Evolutionary conservation across 176 grass and related monocot genomes (phyloP), one percentile per base, ranked within the genome.

Genomic region (barley (Hordeum vulgare)): DNA sequence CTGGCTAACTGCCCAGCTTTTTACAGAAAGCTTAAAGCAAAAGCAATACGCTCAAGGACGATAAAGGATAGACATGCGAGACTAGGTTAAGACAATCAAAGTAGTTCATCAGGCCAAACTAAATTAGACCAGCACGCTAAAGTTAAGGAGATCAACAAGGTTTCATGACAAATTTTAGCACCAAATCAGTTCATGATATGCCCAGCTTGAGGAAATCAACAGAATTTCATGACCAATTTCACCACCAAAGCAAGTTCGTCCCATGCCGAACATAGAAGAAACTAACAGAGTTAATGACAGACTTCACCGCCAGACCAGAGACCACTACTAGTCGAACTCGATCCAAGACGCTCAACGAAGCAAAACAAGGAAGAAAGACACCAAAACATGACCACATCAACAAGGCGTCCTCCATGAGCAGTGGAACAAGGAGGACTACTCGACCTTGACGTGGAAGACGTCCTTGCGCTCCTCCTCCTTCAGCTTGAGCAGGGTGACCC

Each of bases 401-500:
- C 69, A 81, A 49, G 57, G 1, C 58, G 27, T 26, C 34, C 9
- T 18, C 74, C 26, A 41, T 35, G 37, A 63, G 31, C 42, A 74
- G 11, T n/a, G n/a, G n/a, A n/a, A n/a, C n/a, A n/a, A n/a, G n/a
- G 0, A 23, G 33, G 3, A 18, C 34, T 86, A 92, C 85, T 93
- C 69, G 37, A 96, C 56, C 8, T 84, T 81, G 37, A 95, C 77
- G 39, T 86, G 80, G 81, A 92, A 89, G 8, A 90, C 86, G 37
- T 93, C 86, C 66, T 47, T 83, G 80, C 88, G 76, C 40, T 96
- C 88, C 86, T 89, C 86, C 17, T 77, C 3, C 86, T 91, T 93
- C 8, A 88, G 27, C 91, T 86, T 97, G 47, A 91, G 94, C 54
- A 97, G 61, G 31, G 90, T 85, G 11, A 93, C 78, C 78, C 64